phyloP scores from a whole-genome alignment of 2,329 filamentous ascomycete species.

The Leptodontidium sp. region DNA sequence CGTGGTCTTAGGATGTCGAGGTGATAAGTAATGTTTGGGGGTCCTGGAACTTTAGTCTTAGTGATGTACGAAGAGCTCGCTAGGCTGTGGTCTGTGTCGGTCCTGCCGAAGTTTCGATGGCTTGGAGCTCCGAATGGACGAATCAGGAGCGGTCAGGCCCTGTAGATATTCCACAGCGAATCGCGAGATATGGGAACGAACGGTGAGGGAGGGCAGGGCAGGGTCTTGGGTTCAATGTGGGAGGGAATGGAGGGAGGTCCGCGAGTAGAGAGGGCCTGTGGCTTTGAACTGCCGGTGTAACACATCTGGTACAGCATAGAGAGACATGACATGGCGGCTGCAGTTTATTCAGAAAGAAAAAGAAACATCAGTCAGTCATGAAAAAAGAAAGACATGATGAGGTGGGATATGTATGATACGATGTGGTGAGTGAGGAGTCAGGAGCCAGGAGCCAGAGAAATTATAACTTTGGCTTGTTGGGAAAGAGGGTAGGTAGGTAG shows the following conservation, averaged over 20 bases:
- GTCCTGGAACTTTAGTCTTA: constrained; percentile 16
- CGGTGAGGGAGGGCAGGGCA: neutral
- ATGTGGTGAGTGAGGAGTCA: no score
- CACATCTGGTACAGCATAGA: neutral
- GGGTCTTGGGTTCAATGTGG: constrained; percentile 9
- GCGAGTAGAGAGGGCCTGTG: neutral
- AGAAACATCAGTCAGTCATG: neutral
- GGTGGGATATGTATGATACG: neutral
- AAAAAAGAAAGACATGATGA: neutral
- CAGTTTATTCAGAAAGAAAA: no score
- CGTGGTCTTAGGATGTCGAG: neutral
- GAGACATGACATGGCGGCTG: neutral
- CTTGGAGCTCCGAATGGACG: constrained; percentile 19
- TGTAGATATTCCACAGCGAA: constrained; percentile 12
- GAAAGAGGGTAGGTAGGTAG: no score
- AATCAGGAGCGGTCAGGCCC: constrained; percentile 22
- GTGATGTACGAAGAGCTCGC: constrained; percentile 1
- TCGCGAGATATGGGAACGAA: constrained; percentile 2
- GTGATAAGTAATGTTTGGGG: constrained; percentile 22
- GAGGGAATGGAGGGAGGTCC: neutral
- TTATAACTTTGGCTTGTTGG: no score
- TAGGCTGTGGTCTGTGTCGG: constrained; percentile 34
- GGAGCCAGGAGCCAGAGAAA: no score
- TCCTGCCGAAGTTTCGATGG: constrained; percentile 33
- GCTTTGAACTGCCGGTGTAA: constrained; percentile 21